phyloP scores from a whole-genome alignment of 768 basidiomycete species.

The Tricholoma terreum region DNA sequence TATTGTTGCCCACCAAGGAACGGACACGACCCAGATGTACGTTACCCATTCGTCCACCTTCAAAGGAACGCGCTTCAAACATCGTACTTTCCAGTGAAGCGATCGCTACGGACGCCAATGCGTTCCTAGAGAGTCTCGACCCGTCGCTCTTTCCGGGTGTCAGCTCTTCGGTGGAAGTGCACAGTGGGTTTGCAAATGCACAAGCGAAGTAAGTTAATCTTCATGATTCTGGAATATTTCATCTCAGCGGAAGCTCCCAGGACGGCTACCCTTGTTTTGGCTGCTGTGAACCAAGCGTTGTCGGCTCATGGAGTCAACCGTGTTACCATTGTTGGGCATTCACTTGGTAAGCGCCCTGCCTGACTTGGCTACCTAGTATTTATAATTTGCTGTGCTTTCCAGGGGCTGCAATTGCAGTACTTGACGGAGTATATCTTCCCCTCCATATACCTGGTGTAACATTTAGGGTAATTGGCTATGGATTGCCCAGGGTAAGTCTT shows the following conservation, averaged over 20 bases:
- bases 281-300: conserved; percentile 43
- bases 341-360: conserved; percentile 21
- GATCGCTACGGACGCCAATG: conserved; percentile 35
- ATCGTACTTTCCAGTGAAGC: conserved; percentile 27
- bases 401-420: conserved; percentile 53
- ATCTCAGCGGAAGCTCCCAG: conserved; percentile 16
- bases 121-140: conserved; percentile 30
- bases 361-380: neutral
- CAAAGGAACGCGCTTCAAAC: neutral
- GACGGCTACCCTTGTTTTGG: conserved; percentile 37
- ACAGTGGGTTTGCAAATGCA: conserved; percentile 42
- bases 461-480: conserved; percentile 38
- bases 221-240: neutral
- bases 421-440: conserved; percentile 55
- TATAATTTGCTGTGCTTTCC: neutral
- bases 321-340: conserved; percentile 47
- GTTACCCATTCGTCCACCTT: conserved; percentile 1
- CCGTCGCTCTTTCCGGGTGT: conserved; percentile 46
- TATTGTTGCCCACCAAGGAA: conserved; percentile 44
- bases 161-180: conserved; percentile 37
- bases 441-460: conserved; percentile 42
- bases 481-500: conserved; percentile 40
- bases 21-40: conserved; percentile 32
- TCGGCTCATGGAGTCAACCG: conserved; percentile 28
- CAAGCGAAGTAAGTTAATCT: conserved; percentile 34